A percentile compares a stretch with the other conserved stretches of the same genome.
These are phyloP conservation scores for Kodamaea sp. DNA, from an alignment of 1,139 yeast species.

Conservation along the genomic window DNA sequence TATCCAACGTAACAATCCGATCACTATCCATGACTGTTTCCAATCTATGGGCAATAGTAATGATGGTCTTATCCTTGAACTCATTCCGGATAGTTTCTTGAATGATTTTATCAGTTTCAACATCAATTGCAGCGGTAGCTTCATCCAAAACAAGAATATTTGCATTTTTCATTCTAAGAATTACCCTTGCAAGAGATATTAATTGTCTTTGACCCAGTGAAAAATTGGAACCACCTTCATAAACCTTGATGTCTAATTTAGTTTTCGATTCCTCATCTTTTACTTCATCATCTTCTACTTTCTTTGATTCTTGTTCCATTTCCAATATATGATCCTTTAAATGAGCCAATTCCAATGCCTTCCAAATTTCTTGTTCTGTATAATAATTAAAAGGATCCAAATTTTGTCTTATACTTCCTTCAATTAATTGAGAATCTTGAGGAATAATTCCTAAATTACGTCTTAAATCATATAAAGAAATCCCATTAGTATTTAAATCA, in stretches of 20 bases:
- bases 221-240: conserved; percentile 70
- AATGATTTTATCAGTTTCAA: conserved; percentile 69
- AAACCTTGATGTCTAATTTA: conserved; percentile 43
- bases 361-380: conserved; percentile 54
- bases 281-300: conserved; percentile 20
- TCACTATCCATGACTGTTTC: conserved; percentile 83
- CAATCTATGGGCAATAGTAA: conserved; percentile 79
- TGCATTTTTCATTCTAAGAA: conserved; percentile 50
- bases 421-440: conserved; percentile 65
- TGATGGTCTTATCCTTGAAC: conserved; percentile 62
- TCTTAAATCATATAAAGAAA: conserved; percentile 51
- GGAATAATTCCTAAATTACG: conserved; percentile 60
- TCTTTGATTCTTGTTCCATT: conserved; percentile 28
- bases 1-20: conserved; percentile 62
- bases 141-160: conserved; percentile 71
- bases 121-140: conserved; percentile 84
- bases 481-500: conserved; percentile 41
- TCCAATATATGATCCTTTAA: conserved; percentile 43
- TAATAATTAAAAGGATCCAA: conserved; percentile 55
- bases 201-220: conserved; percentile 79
- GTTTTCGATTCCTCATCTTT: conserved; percentile 15
- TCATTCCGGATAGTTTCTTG: conserved; percentile 69
- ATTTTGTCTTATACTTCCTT: conserved; percentile 58
- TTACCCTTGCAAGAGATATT: conserved; percentile 71
- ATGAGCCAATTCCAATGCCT: conserved; percentile 50